Base-by-base conservation (phyloP, 345 rosid genomes). In the Draba incana region DNA sequence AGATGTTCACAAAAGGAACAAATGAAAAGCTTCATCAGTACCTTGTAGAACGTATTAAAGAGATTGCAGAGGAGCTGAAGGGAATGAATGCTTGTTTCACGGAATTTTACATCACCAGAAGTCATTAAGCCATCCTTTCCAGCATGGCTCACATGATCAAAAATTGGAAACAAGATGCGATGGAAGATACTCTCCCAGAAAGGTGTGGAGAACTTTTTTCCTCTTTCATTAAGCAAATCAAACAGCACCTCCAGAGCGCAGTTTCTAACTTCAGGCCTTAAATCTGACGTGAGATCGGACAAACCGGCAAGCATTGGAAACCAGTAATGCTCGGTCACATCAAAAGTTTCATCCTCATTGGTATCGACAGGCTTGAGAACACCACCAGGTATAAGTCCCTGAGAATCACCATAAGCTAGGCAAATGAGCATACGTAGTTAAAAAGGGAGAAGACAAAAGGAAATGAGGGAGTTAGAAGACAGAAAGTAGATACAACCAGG, bases 141-240 rank as follows among this genome's bases (percentile, higher is more conserved):
- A 78, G 89, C 90, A 71, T 85, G 89, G 37, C 93, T 88, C 71
- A 92, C 93, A 62, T 92, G 92, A 78, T 92, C 92, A 80, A 92
- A 92, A 69, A 92, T 92, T 44, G 97, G 97, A 77, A 92, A 92
- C 80, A 92, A 66, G 68, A 92, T 91, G 8, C 96, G 93, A 76
- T 84, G 92, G 82, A 91, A 91, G 70, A 91, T 87, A 78, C 96
- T 91, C 77, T 88, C 97, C 97, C 97, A 91, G 72, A 91, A 91
- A 60, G 96, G 81, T 43, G 85, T 58, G 38, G 97, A 85, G 67
- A 91, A 91, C 79, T 85, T 85, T 76, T 86, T 84, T 35, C 97
- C 97, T 80, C 97, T 83, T 82, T 86, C 97, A 76, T 92, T 88
- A 77, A 92, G 79, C 77, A 92, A 81, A 81, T 92, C 97, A 81